These are phyloP conservation scores for Alloascoidea africana DNA, from an alignment of 805 yeast genomes.

Conservation along the genomic window DNA sequence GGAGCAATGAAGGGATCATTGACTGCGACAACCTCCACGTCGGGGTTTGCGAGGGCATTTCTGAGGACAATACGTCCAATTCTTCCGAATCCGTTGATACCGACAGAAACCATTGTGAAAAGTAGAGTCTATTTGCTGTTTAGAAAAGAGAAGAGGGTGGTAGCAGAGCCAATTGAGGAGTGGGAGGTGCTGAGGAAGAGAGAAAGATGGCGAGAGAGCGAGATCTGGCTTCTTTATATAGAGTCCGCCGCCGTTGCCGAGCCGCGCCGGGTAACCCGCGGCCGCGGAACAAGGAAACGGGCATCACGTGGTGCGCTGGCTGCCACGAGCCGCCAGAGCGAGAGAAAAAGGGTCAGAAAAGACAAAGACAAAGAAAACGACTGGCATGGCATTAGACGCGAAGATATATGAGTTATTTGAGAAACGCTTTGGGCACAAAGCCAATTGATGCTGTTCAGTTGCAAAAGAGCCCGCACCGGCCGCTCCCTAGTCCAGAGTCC, in stretches of 20 bases:
- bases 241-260: background rate
- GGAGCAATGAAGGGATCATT: conserved; percentile 86
- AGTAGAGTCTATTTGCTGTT: background rate
- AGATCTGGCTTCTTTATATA: background rate
- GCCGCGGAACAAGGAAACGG: no score
- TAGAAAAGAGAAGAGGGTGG: no score
- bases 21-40: conserved; percentile 73
- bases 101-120: conserved; percentile 25
- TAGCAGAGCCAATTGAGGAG: background rate
- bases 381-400: background rate
- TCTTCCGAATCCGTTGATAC: conserved; percentile 93
- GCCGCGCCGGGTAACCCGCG: no score
- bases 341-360: background rate
- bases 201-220: background rate
- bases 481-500: background rate
- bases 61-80: conserved; percentile 81
- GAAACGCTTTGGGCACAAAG: no score
- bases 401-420: background rate
- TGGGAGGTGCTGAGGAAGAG: background rate
- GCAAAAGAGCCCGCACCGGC: no score
- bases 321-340: no score
- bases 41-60: conserved; percentile 59
- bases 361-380: background rate
- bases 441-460: no score
- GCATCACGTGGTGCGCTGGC: no score